Percentiles rank a stretch among this genome's conserved stretches.
These are phyloP conservation scores for Leccinum angustisporum DNA, from an alignment of 1,284 basidiomycete species.

Conservation along the genomic window DNA sequence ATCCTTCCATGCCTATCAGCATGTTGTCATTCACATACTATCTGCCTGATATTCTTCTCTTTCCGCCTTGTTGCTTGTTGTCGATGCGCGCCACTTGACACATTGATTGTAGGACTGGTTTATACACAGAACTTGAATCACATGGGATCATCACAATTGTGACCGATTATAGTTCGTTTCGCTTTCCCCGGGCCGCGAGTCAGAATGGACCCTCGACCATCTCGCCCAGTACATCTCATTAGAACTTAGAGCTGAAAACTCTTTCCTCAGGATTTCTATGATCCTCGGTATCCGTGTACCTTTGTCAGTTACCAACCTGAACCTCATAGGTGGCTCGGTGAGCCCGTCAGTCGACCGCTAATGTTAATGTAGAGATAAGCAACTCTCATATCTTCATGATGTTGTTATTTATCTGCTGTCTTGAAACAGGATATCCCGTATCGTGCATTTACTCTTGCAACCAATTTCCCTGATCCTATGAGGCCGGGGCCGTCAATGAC, in stretches of 20 bases:
- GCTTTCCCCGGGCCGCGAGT: neutral
- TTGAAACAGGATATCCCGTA: neutral
- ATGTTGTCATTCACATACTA: slow-evolving; percentile 13
- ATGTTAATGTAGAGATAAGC: neutral
- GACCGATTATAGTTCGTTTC: neutral
- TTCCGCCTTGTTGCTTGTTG: neutral
- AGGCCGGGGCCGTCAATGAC: slow-evolving; percentile 82
- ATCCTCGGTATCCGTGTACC: slow-evolving; percentile 54
- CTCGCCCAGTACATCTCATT: too few relatives aligned
- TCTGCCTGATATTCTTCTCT: neutral
- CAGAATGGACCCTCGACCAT: neutral
- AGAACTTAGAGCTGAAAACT: neutral
- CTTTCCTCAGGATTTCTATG: slow-evolving; percentile 71
- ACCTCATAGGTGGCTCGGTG: slow-evolving; percentile 80
- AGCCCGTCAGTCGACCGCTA: slow-evolving; percentile 58
- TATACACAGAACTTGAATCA: slow-evolving; percentile 69
- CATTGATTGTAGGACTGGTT: slow-evolving; percentile 62
- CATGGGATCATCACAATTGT: slow-evolving; percentile 83
- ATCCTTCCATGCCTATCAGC: neutral
- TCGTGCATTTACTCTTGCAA: neutral
- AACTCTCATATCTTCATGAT: neutral
- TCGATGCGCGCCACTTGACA: neutral
- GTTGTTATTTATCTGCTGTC: slow-evolving; percentile 10
- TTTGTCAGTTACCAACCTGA: slow-evolving; percentile 74
- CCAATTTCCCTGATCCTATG: neutral